These are phyloP conservation scores for Sinapis alba DNA, from an alignment of 441 rosid species.

Conservation along the genomic window DNA sequence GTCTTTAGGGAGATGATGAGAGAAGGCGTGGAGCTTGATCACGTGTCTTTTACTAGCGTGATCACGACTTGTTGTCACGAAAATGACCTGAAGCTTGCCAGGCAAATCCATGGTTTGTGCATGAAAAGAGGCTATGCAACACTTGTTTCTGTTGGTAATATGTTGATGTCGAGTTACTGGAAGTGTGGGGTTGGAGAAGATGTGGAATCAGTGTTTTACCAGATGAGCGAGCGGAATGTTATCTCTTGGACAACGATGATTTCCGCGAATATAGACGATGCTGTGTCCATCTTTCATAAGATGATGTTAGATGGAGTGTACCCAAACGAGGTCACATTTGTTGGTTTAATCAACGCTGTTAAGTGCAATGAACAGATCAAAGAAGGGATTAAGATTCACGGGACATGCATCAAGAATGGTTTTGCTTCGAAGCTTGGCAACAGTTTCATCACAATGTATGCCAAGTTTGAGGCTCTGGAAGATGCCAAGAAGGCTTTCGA, in stretches of 20 bases:
- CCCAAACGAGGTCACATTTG: conserved; percentile 85
- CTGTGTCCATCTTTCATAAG: conserved; percentile 53
- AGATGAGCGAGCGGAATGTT: conserved; percentile 68
- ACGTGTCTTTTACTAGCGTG: conserved; percentile 74
- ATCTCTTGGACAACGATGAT: conserved; percentile 92
- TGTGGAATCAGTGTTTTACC: conserved; percentile 56
- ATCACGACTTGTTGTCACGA: conserved; percentile 77
- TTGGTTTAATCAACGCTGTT: conserved; percentile 66
- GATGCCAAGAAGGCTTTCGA: conserved; percentile 67
- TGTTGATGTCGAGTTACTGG: conserved; percentile 75
- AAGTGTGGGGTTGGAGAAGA: conserved; percentile 62
- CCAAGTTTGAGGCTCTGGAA: conserved; percentile 61
- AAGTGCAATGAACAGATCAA: conserved; percentile 44
- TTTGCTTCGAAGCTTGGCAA: conserved; percentile 56
- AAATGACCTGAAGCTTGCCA: conserved; percentile 57
- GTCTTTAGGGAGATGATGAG: conserved; percentile 62
- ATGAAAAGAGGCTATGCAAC: conserved; percentile 65
- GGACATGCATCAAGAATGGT: conserved; percentile 55
- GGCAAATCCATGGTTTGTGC: conserved; percentile 75
- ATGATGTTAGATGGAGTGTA: conserved; percentile 71
- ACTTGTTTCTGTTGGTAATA: conserved; percentile 66
- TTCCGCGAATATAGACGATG: conserved; percentile 54
- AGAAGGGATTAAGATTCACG: conserved; percentile 67
- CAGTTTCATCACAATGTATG: conserved; percentile 84
- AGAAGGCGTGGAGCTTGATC: conserved; percentile 70